Evolutionary conservation across 2,329 filamentous ascomycete species (phyloP), one percentile per base, ranked within the genome.

Genomic region (Dactylellina leptospora): DNA sequence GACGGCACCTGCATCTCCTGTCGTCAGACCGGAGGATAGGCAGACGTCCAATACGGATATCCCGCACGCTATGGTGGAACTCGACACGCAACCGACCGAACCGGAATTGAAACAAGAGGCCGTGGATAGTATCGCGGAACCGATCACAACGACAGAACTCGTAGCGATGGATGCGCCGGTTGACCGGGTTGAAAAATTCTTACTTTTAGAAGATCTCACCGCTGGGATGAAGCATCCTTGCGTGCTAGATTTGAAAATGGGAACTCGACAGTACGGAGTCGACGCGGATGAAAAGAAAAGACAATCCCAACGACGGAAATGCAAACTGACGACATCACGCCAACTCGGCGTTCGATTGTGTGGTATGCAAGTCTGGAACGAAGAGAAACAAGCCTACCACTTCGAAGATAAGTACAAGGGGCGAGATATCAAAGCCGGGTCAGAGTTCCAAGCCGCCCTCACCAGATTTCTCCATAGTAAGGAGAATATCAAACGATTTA

Each of bases 371-470:
- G 92, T 96, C 0, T 99, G 93, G 92, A 93, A 97, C 78, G 88
- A 88, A 20, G 88, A 88, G 75, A 89, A 87, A 33, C 87, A 96
- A 77, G 88, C 86, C 48, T 97, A 96, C 78, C 84, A 93, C n/a
- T 99, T 97, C 78, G 90, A 96, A 78, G 95, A 99, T 84, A 99
- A 99, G 80, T 99, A 99, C 80, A 96, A 92, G 78, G 95, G 95
- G 1, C 89, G 95, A 59, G 87, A 91, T 76, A 83, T 99, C 30
- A 93, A 93, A 79, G 92, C 90, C 1, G 95, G 95, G 1, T 84
- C 85, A 2, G 91, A 97, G 78, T 97, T 99, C 77, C 91, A 96
- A 78, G 87, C 90, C 69, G 93, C 93, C 0, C 83, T 99, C 3
- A 93, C 88, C 56, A 87, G 90, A 25, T 99, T 97, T 78, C 85